Percentiles rank a stretch among this genome's conserved stretches.
These are phyloP conservation scores for Hemileia vastatrix DNA, from an alignment of 1,284 basidiomycete species.

Conservation along the genomic window DNA sequence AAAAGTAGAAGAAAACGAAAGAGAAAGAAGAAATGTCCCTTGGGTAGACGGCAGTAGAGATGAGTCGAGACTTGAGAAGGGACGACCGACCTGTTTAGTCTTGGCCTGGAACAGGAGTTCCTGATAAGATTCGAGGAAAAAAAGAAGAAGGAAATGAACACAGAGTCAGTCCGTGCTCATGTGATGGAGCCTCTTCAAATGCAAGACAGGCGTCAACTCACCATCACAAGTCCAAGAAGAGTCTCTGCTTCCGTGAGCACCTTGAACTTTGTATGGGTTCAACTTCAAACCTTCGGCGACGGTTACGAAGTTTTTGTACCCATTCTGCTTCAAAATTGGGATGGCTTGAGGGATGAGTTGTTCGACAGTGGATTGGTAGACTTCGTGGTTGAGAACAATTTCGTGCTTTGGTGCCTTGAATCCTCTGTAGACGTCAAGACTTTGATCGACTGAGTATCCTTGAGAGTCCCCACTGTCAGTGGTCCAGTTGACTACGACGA, in stretches of 20 bases:
- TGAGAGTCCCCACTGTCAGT: conserved; percentile 8
- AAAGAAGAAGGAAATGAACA: too few relatives aligned
- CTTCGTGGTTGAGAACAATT: conserved; percentile 20
- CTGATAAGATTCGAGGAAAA: too few relatives aligned
- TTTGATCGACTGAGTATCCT: conserved; percentile 1
- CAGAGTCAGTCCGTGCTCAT: too few relatives aligned
- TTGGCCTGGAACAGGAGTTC: too few relatives aligned
- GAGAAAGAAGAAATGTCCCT: too few relatives aligned
- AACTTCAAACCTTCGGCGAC: not conserved
- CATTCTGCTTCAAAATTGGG: not conserved
- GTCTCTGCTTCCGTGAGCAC: not conserved
- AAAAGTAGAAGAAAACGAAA: too few relatives aligned
- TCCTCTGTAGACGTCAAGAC: not conserved
- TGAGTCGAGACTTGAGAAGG: too few relatives aligned
- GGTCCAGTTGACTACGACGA: conserved; percentile 7
- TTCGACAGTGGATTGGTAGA: conserved; percentile 12
- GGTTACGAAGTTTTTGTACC: conserved; percentile 2
- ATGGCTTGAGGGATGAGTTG: conserved; percentile 8
- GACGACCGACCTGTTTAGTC: too few relatives aligned
- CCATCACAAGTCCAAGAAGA: conserved; percentile 7
- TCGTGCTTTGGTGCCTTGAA: conserved; percentile 13
- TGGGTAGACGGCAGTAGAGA: too few relatives aligned
- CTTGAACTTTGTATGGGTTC: conserved; percentile 8
- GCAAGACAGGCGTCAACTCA: not conserved
- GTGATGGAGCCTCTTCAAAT: too few relatives aligned